These are phyloP conservation scores for Pecoramyces ruminantium DNA, from an alignment of 192 early-diverging fungal genomes.

Conservation along the genomic window DNA sequence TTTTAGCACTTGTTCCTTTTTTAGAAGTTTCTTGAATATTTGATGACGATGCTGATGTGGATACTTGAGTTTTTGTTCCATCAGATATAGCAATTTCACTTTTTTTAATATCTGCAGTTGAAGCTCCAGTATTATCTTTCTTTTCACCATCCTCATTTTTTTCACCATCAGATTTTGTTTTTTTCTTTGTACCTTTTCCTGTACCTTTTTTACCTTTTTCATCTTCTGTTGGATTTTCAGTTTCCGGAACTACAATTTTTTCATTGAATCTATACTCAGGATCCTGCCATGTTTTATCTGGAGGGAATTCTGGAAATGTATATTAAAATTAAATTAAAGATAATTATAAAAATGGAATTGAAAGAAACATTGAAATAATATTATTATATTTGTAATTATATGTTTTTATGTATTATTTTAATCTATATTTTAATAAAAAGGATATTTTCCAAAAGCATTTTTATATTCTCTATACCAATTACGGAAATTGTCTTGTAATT, in stretches of 20 bases:
- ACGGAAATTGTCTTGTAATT: constrained; percentile 36
- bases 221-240: constrained; percentile 9
- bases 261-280: constrained; percentile 25
- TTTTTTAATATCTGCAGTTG: background rate
- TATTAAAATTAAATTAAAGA: too few species aligned
- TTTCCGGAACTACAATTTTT: background rate
- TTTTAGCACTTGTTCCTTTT: constrained; percentile 4
- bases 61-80: too few species aligned
- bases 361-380: too few species aligned
- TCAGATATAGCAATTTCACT: background rate
- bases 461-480: constrained; percentile 52
- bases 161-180: constrained; percentile 4
- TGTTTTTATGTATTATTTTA: too few species aligned
- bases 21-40: background rate
- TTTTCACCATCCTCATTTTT: constrained; percentile 6
- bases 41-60: background rate
- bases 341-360: too few species aligned
- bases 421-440: too few species aligned
- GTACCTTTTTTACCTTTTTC: constrained; percentile 1
- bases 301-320: constrained; percentile 36
- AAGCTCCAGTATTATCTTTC: background rate
- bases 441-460: constrained; percentile 20
- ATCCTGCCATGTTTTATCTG: constrained; percentile 27
- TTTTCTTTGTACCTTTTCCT: background rate
- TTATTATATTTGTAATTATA: too few species aligned